phyloP scores from a whole-genome alignment of 257 asterid species.

The Asclepias syriaca region DNA sequence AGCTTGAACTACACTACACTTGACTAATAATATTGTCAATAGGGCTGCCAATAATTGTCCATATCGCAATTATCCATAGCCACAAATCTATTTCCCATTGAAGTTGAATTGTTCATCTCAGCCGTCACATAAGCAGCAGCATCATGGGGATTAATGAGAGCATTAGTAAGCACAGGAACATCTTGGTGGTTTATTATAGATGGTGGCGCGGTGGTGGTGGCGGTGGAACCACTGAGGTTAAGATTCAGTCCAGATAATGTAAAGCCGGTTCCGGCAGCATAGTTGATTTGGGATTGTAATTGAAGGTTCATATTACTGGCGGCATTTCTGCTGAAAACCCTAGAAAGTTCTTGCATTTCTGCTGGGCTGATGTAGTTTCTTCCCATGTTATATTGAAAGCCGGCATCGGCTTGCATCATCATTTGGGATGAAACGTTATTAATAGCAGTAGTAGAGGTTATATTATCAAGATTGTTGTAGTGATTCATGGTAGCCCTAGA shows the following conservation, averaged over 20 bases:
- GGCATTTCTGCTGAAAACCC: conserved; percentile 27
- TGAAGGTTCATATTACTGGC: conserved; percentile 41
- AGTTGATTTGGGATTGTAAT: conserved; percentile 41
- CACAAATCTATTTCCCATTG: conserved; percentile 39
- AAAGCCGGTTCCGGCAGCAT: conserved; percentile 40
- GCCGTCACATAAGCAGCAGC: conserved; percentile 36
- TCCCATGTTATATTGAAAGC: conserved; percentile 37
- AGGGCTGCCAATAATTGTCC: conserved; percentile 60
- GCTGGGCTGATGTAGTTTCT: conserved; percentile 47
- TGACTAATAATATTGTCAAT: conserved; percentile 13
- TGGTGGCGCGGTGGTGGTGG: conserved; percentile 17
- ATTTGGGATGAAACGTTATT: conserved; percentile 35
- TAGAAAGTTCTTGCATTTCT: conserved; percentile 53
- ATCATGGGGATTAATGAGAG: conserved; percentile 13
- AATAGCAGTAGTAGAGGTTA: conserved; percentile 22
- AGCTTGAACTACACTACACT: not conserved
- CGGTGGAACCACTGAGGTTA: conserved; percentile 52
- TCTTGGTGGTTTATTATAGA: conserved; percentile 43
- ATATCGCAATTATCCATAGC: conserved; percentile 63
- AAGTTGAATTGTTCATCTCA: conserved; percentile 29
- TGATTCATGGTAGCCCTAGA: conserved; percentile 44
- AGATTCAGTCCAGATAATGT: conserved; percentile 70
- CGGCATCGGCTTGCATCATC: conserved; percentile 36
- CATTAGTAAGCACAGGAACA: conserved; percentile 29
- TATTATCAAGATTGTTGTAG: conserved; percentile 49